Evolutionary conservation across 2,329 filamentous ascomycete species (phyloP).

Genomic region (Fusarium proliferatum): DNA sequence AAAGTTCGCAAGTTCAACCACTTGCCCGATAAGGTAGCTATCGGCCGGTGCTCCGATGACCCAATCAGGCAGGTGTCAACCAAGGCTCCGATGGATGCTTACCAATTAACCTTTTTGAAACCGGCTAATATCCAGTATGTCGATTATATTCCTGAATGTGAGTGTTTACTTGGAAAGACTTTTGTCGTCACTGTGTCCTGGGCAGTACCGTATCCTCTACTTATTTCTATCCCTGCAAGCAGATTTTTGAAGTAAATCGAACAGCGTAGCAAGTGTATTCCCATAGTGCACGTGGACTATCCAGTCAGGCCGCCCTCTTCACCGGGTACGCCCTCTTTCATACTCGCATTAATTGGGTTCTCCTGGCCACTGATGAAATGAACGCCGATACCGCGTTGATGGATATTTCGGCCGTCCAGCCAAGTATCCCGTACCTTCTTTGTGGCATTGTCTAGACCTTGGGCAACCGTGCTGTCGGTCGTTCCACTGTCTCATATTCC

Average conservation of each 20-base stretch:
- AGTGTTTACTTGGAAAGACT: too few relatives aligned
- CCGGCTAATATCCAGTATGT: too few relatives aligned
- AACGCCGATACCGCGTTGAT: too few relatives aligned
- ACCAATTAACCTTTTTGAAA: accelerated
- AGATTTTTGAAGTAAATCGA: not conserved
- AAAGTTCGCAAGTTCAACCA: not conserved
- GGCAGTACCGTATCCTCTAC: not conserved
- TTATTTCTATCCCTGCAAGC: not conserved
- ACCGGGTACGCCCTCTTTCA: too few relatives aligned
- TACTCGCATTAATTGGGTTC: accelerated
- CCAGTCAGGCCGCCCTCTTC: not conserved
- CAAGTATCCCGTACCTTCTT: not conserved
- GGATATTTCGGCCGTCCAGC: not conserved
- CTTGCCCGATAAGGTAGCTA: not conserved
- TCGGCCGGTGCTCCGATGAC: not conserved
- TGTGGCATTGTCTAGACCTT: not conserved
- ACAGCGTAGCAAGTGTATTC: not conserved
- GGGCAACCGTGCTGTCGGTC: not conserved
- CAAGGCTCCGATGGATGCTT: not conserved
- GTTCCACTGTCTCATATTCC: not conserved
- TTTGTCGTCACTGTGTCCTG: too few relatives aligned
- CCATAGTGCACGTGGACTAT: not conserved
- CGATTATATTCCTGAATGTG: too few relatives aligned
- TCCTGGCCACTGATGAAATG: too few relatives aligned
- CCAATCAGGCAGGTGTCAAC: not conserved